These are phyloP conservation scores for Penicillium sp. DNA, from an alignment of 2,329 filamentous ascomycete species.

Conservation along the genomic window DNA sequence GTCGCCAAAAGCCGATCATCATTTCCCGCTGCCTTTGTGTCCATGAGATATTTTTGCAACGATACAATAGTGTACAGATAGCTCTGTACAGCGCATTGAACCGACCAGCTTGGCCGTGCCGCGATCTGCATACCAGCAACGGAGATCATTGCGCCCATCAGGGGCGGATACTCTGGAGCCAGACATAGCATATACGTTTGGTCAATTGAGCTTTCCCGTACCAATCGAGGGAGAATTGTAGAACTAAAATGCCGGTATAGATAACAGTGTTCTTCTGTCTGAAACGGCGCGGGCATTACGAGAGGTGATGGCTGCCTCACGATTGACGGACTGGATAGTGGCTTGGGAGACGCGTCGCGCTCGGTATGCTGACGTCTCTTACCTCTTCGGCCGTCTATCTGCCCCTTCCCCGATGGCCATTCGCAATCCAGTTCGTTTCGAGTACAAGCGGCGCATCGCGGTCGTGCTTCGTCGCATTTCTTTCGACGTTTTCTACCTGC, in stretches of 20 bases:
- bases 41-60: conserved; percentile 4
- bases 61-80: conserved; percentile 15
- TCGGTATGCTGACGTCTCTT: background rate
- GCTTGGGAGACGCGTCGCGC: background rate
- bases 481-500: conserved; percentile 17
- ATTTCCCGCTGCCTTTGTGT: background rate
- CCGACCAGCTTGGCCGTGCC: background rate
- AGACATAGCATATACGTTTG: conserved; percentile 20
- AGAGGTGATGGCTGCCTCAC: conserved; percentile 4
- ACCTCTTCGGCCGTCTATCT: background rate
- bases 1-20: conserved; percentile 22
- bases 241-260: conserved; percentile 18
- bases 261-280: conserved; percentile 11
- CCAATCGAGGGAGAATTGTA: conserved; percentile 11
- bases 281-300: conserved; percentile 20
- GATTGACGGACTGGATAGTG: background rate
- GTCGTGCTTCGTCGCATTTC: conserved; percentile 23
- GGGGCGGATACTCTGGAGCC: conserved; percentile 18
- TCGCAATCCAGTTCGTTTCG: conserved; percentile 14
- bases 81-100: conserved; percentile 9
- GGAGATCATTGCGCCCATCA: conserved; percentile 21
- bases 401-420: conserved; percentile 5
- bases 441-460: conserved; percentile 16
- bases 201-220: conserved; percentile 17
- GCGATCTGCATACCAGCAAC: conserved; percentile 17